Percentiles rank a stretch among this genome's conserved stretches.
Conservation (phyloP, 73 alveolate species). For the Stentor coeruleus region DNA sequence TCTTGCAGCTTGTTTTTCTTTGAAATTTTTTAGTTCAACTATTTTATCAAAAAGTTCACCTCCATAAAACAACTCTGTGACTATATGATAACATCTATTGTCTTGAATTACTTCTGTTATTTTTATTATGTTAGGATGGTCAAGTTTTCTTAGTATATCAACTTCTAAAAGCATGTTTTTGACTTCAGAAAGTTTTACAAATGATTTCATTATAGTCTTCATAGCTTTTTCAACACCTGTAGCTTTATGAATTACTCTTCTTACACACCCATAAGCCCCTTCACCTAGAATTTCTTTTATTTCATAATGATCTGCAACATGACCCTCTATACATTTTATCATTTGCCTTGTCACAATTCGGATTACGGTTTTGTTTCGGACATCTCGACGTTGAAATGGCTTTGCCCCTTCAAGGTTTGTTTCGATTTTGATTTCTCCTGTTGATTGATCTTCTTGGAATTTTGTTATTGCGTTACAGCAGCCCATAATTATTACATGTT, state of each 20-base stretch:
- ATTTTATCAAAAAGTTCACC: slow-evolving; percentile 30
- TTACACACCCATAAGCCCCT: slow-evolving; percentile 58
- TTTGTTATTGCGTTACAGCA: too few species aligned
- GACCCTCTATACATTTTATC: slow-evolving; percentile 32
- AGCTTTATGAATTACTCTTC: slow-evolving; percentile 40
- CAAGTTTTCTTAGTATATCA: slow-evolving; percentile 39
- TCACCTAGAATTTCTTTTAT: slow-evolving; percentile 47
- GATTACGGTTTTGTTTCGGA: too few species aligned
- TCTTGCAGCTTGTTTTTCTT: slow-evolving; percentile 25
- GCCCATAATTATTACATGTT: too few species aligned
- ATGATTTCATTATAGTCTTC: slow-evolving; percentile 36
- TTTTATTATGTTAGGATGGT: slow-evolving; percentile 47
- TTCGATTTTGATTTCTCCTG: too few species aligned
- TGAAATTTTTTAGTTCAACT: slow-evolving; percentile 1
- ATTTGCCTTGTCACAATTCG: too few species aligned
- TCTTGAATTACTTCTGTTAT: slow-evolving; percentile 33
- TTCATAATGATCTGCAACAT: slow-evolving; percentile 46
- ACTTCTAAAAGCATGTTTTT: too few species aligned
- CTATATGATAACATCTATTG: slow-evolving; percentile 27
- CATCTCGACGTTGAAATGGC: too few species aligned
- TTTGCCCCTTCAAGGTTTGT: too few species aligned
- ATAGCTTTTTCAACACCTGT: slow-evolving; percentile 51
- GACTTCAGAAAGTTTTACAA: too few species aligned
- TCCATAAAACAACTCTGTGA: slow-evolving; percentile 30
- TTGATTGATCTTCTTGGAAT: too few species aligned